Evolutionary conservation across 1,139 yeast genomes (phyloP).

Genomic region (Spencermartinsiella ligniputridi): DNA sequence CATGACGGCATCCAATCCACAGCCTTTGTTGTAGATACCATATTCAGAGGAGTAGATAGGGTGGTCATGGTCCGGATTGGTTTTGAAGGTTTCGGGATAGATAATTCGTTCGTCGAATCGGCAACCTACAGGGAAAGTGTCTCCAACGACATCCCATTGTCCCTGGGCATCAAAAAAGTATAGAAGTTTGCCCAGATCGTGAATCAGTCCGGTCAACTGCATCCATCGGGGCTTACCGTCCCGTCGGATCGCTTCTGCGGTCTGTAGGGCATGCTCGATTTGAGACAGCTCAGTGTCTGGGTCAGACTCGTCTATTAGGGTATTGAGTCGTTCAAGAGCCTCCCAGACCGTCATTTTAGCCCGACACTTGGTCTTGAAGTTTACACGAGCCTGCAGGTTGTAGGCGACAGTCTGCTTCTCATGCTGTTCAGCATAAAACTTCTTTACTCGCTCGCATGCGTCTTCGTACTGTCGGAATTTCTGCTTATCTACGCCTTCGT

Average conservation of each 20-base stretch:
- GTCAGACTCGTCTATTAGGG: conserved; percentile 64
- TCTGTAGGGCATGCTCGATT: conserved; percentile 70
- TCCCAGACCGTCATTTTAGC: conserved; percentile 72
- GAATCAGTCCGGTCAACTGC: conserved; percentile 67
- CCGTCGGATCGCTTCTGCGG: conserved; percentile 67
- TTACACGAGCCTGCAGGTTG: conserved; percentile 65
- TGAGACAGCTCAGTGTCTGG: conserved; percentile 74
- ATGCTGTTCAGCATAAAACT: conserved; percentile 65
- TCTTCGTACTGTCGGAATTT: conserved; percentile 62
- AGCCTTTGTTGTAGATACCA: conserved; percentile 60
- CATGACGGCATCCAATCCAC: conserved; percentile 70
- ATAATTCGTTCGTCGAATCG: conserved; percentile 57
- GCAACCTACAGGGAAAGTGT: conserved; percentile 74
- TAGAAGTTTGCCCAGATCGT: conserved; percentile 64
- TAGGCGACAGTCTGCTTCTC: conserved; percentile 68
- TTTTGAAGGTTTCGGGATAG: conserved; percentile 53
- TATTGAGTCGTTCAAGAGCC: conserved; percentile 58
- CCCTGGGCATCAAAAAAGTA: conserved; percentile 70
- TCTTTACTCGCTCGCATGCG: conserved; percentile 65
- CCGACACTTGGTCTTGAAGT: conserved; percentile 59
- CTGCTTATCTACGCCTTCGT: conserved; percentile 26
- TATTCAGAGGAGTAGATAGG: conserved; percentile 63
- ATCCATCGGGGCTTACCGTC: conserved; percentile 74
- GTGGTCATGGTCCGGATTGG: conserved; percentile 57
- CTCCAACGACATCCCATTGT: conserved; percentile 83